Conservation (phyloP, 2,329 filamentous ascomycete genomes). For the Botrytis porri region DNA sequence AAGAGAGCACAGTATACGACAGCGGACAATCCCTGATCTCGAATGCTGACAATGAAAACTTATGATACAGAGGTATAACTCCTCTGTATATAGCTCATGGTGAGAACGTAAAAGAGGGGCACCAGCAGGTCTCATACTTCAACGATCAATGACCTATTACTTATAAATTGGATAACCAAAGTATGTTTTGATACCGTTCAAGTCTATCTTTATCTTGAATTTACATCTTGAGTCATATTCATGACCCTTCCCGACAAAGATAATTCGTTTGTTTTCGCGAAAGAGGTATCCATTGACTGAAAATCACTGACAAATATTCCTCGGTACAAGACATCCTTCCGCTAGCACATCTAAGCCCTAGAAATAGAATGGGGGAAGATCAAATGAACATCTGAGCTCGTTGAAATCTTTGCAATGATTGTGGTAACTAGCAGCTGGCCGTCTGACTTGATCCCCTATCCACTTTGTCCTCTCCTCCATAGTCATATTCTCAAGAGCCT, state of each 20-base stretch:
- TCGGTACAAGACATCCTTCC: neutral
- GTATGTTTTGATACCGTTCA: neutral
- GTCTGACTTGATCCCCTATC: neutral
- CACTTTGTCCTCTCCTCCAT: neutral
- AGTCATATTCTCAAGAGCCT: neutral
- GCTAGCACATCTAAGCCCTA: rapidly evolving
- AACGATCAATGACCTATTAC: neutral
- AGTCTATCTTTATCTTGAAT: neutral
- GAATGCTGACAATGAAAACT: neutral
- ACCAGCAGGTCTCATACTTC: neutral
- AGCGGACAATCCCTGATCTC: too few relatives aligned
- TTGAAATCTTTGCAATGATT: neutral
- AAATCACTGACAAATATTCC: neutral
- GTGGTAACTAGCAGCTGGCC: neutral
- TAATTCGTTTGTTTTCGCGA: neutral
- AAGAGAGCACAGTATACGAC: too few relatives aligned
- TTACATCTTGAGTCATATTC: neutral
- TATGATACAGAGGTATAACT: neutral
- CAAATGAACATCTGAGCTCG: neutral
- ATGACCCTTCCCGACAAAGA: neutral
- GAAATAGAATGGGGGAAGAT: neutral
- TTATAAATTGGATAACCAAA: neutral
- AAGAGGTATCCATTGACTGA: neutral
- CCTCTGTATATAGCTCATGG: neutral
- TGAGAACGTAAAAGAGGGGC: neutral